Evolutionary conservation across 441 rosid genomes (phyloP).

Genomic region (Arabidopsis lyrata): DNA sequence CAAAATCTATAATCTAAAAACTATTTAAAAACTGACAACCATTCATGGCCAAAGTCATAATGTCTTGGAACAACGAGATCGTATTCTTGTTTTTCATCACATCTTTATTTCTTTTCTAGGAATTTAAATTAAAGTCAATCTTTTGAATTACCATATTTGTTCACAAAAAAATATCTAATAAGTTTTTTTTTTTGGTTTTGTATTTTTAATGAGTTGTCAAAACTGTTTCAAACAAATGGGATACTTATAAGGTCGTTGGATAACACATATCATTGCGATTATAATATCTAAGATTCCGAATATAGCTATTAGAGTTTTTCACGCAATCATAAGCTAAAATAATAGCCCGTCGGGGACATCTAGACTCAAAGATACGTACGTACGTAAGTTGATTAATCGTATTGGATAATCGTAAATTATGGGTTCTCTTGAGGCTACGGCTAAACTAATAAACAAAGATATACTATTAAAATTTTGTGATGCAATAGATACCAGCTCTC

Average conservation of each 20-base stretch:
- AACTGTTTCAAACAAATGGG: neutral
- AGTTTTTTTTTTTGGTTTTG: neutral
- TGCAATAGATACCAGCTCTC: too few relatives aligned
- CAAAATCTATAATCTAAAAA: too few relatives aligned
- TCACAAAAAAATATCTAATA: neutral
- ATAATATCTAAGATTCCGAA: neutral
- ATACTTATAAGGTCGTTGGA: neutral
- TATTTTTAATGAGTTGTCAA: neutral
- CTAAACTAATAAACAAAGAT: neutral
- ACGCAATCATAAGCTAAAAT: neutral
- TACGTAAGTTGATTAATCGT: neutral
- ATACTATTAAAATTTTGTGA: neutral
- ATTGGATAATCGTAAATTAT: neutral
- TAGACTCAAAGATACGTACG: neutral
- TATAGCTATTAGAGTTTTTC: neutral
- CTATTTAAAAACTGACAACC: too few relatives aligned
- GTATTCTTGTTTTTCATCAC: conserved; percentile 2
- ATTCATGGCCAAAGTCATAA: too few relatives aligned
- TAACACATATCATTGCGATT: conserved; percentile 1
- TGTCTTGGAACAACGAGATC: neutral
- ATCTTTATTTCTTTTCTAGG: neutral
- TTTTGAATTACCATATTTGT: neutral
- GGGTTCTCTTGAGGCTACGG: neutral
- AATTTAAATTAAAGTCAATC: neutral
- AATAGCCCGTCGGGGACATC: neutral